Evolutionary conservation across 2,329 filamentous ascomycete genomes (phyloP).

Genomic region (Aspergillus caelatus): DNA sequence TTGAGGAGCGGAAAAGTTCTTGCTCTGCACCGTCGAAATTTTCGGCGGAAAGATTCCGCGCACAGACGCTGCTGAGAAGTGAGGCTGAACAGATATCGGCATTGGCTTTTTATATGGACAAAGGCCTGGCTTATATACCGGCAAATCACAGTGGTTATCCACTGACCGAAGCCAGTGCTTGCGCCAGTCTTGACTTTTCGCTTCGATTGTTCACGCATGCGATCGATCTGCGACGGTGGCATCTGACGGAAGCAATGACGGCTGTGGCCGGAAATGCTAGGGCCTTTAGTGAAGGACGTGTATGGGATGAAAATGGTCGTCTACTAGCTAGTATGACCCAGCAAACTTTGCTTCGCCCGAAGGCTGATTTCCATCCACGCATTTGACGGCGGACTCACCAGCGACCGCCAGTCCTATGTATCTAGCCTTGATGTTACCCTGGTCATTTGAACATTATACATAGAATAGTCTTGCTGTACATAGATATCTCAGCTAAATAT

Average conservation of each 20-base stretch:
- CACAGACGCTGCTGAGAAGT: neutral
- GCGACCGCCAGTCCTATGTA: neutral
- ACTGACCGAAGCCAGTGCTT: slow-evolving; percentile 49
- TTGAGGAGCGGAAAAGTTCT: neutral
- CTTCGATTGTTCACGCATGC: slow-evolving; percentile 47
- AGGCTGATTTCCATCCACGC: neutral
- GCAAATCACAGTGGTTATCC: slow-evolving; percentile 7
- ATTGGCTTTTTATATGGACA: slow-evolving; percentile 9
- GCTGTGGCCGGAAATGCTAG: slow-evolving; percentile 44
- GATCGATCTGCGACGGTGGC: slow-evolving; percentile 46
- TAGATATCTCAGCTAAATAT: neutral
- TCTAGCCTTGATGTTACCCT: neutral
- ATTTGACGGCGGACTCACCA: neutral
- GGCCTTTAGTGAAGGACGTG: slow-evolving; percentile 48
- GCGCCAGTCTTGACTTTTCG: slow-evolving; percentile 55
- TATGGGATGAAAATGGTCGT: slow-evolving; percentile 50
- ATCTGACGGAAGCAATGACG: slow-evolving; percentile 29
- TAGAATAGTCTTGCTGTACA: neutral
- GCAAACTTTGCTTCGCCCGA: slow-evolving; percentile 36
- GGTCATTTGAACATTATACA: neutral
- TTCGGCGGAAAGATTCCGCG: slow-evolving; percentile 5
- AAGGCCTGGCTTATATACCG: slow-evolving; percentile 8
- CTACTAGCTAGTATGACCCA: slow-evolving; percentile 55
- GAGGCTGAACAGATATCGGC: slow-evolving; percentile 5
- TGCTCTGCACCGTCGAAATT: neutral